Evolutionary conservation across 2,329 filamentous ascomycete genomes (phyloP).

Genomic region (Fusarium hostae): DNA sequence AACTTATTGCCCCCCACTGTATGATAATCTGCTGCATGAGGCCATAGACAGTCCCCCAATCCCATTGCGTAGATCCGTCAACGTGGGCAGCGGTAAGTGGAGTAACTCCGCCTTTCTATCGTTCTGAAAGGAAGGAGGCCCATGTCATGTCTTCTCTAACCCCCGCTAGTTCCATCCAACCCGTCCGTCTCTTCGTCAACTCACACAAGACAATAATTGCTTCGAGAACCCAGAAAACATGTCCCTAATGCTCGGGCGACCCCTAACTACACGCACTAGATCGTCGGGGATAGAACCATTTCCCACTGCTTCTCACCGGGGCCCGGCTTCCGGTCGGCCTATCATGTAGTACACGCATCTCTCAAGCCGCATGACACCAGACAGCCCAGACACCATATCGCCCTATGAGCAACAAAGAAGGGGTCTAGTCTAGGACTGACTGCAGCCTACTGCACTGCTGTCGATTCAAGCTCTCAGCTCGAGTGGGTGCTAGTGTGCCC

Average conservation of each 20-base stretch:
- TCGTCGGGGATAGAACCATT: conserved; percentile 1
- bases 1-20: too few species aligned
- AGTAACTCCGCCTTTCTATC: conserved; percentile 20
- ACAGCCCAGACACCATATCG: not conserved
- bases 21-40: conserved; percentile 7
- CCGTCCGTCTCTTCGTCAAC: not conserved
- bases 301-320: conserved; percentile 10
- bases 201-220: conserved; percentile 1
- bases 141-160: not conserved
- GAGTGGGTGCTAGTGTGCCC: conserved; percentile 27
- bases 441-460: conserved; percentile 16
- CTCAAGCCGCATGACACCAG: conserved; percentile 10
- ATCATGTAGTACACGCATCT: conserved; percentile 32
- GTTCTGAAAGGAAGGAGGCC: conserved; percentile 2
- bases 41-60: conserved; percentile 30
- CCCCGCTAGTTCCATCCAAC: conserved; percentile 7
- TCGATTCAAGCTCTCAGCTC: conserved; percentile 26
- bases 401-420: conserved; percentile 17
- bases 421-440: conserved; percentile 2
- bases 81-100: conserved; percentile 38
- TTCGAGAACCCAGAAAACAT: conserved; percentile 8
- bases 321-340: conserved; percentile 17
- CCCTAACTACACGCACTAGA: conserved; percentile 1
- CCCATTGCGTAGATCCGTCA: conserved; percentile 31
- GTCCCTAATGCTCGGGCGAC: conserved; percentile 13